Percentiles rank a stretch among this genome's conserved stretches.
phyloP scores from a whole-genome alignment of 2,329 filamentous ascomycete species.

The Aspergillus pseudonomiae region DNA sequence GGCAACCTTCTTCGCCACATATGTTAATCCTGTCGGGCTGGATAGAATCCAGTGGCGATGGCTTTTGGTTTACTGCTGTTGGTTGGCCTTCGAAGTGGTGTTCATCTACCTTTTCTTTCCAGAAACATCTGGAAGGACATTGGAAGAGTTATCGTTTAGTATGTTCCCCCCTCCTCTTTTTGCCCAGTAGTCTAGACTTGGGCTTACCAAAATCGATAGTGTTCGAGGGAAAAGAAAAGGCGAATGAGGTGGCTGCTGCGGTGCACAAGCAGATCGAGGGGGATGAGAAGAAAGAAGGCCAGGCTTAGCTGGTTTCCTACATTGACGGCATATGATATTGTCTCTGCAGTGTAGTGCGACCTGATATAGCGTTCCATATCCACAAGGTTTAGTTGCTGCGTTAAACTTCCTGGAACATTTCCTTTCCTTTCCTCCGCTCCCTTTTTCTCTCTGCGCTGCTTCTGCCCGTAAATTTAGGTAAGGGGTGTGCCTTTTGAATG shows the following conservation, averaged over 20 bases:
- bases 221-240: slow-evolving; percentile 41
- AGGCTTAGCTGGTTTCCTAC: neutral
- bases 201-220: slow-evolving; percentile 29
- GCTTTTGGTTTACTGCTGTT: slow-evolving; percentile 48
- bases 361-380: neutral
- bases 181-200: neutral
- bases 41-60: slow-evolving; percentile 49
- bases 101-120: slow-evolving; percentile 52
- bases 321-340: neutral
- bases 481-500: no score
- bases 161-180: slow-evolving; percentile 21
- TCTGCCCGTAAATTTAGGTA: no score
- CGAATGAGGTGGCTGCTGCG: slow-evolving; percentile 39
- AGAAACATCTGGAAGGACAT: slow-evolving; percentile 45
- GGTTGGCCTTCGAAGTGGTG: slow-evolving; percentile 45
- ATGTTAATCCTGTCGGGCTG: slow-evolving; percentile 52
- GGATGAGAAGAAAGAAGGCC: neutral
- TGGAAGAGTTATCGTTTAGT: slow-evolving; percentile 53
- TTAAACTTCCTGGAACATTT: neutral
- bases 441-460: no score
- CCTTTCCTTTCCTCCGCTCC: neutral
- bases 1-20: slow-evolving; percentile 55
- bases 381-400: neutral
- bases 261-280: slow-evolving; percentile 40
- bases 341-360: neutral